Evolutionary conservation across 2,329 filamentous ascomycete genomes (phyloP), one percentile per base, ranked within the genome.

Genomic region (Arthrobotrys musiformis): DNA sequence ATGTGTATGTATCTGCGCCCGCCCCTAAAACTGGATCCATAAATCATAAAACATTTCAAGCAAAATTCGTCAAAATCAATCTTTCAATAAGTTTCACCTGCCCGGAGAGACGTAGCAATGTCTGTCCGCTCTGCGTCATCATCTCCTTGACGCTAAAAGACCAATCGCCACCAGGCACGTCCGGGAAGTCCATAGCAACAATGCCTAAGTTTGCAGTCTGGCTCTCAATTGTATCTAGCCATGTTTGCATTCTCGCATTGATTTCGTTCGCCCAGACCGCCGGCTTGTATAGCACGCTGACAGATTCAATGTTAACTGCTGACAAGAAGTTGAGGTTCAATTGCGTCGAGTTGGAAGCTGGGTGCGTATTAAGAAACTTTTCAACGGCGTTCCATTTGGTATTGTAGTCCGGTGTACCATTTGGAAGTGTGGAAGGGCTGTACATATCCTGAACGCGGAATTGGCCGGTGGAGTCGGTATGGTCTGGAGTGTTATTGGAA

Each of bases 171-270:
- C 64, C 24, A 4, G 64, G 40, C 2, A 50, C 52, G 22, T 69
- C 64, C 6, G 64, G 64, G n/a, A 69, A 69, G 35, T 69, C 64
- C 64, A 69, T 69, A 26, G 52, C 64, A 2, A 69, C 64, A 22
- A 69, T 44, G 3, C 64, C 64, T 28, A 69, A 50, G 24, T 69
- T 69, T 15, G 33, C 37, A 1, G 52, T 61, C 13, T 60, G 37
- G 26, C 1, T 61, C 15, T 69, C 64, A 35, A 69, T 30, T 1
- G 37, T 50, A 22, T 69, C 64, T 28, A 69, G 40, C 50, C 50
- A 69, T 1, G 50, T 35, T 28, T 61, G 64, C 52, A 69, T 48
- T 17, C 64, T 40, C 1, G 50, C 37, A 61, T 69, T 69, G 15
- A 69, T 69, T 28, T 69, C 64, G 22, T 69, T 69, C 4, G 64